These are phyloP conservation scores for Phytophthora meadii DNA, from an alignment of 352 stramenopile species.

Conservation along the genomic window DNA sequence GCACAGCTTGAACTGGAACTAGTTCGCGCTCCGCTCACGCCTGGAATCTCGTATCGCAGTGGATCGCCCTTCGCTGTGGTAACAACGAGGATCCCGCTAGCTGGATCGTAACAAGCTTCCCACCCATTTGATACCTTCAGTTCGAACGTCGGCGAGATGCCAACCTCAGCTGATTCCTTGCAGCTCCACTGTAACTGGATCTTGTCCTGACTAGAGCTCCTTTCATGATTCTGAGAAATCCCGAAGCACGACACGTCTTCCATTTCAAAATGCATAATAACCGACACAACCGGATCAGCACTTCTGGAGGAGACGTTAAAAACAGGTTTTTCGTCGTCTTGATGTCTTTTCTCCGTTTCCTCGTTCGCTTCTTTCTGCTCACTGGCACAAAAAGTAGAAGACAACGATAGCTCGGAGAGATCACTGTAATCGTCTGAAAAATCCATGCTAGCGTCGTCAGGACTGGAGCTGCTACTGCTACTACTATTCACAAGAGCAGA, in stretches of 20 bases:
- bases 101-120: constrained; percentile 40
- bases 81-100: constrained; percentile 33
- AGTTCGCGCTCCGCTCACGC: constrained; percentile 9
- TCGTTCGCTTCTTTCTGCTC: constrained; percentile 7
- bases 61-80: constrained; percentile 29
- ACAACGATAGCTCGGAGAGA: constrained; percentile 31
- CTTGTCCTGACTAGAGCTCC: constrained; percentile 4
- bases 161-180: constrained; percentile 52
- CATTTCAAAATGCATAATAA: constrained; percentile 57
- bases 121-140: constrained; percentile 49
- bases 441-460: constrained; percentile 20
- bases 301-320: constrained; percentile 13
- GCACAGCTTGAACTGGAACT: constrained; percentile 1
- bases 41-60: constrained; percentile 38
- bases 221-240: constrained; percentile 16
- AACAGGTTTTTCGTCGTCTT: constrained; percentile 14
- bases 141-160: constrained; percentile 46
- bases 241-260: constrained; percentile 50
- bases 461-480: constrained; percentile 35
- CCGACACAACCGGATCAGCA: constrained; percentile 31
- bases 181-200: constrained; percentile 51
- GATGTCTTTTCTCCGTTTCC: neutral
- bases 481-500: constrained; percentile 15
- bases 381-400: constrained; percentile 7
- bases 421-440: constrained; percentile 29